These are phyloP conservation scores for Pilasporangium apinafurcum DNA, from an alignment of 352 stramenopile species.

Conservation along the genomic window DNA sequence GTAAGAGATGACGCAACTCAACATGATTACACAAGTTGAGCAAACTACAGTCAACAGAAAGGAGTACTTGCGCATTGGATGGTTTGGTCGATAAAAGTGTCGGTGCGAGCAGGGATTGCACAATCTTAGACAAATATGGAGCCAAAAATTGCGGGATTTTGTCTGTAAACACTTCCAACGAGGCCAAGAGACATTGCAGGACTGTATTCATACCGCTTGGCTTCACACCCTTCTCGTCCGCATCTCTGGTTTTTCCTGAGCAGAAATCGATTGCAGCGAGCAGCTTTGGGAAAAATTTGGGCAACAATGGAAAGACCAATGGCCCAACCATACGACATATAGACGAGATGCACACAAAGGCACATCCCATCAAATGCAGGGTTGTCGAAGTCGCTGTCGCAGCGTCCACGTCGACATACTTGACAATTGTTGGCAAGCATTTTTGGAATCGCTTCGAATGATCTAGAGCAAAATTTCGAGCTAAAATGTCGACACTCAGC, in stretches of 20 bases:
- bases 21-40: conserved; percentile 64
- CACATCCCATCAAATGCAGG: conserved; percentile 73
- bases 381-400: conserved; percentile 33
- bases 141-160: conserved; percentile 81
- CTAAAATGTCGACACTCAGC: conserved; percentile 79
- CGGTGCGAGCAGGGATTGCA: conserved; percentile 56
- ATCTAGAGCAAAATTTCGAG: conserved; percentile 64
- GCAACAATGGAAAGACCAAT: conserved; percentile 72
- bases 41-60: conserved; percentile 63
- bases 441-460: conserved; percentile 74
- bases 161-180: conserved; percentile 77
- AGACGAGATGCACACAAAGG: conserved; percentile 78
- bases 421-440: conserved; percentile 66
- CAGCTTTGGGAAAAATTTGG: conserved; percentile 80
- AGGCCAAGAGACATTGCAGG: conserved; percentile 65
- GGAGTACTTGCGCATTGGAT: conserved; percentile 22
- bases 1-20: conserved; percentile 70
- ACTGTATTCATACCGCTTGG: conserved; percentile 36
- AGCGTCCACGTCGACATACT: conserved; percentile 61
- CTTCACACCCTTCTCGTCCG: conserved; percentile 11
- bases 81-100: conserved; percentile 23
- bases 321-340: conserved; percentile 62
- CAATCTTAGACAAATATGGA: conserved; percentile 59
- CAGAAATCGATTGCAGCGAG: conserved; percentile 57
- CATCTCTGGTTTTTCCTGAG: conserved; percentile 12